Base-by-base conservation (phyloP, 2,329 filamentous ascomycete genomes). In the Colletotrichum somersetense region DNA sequence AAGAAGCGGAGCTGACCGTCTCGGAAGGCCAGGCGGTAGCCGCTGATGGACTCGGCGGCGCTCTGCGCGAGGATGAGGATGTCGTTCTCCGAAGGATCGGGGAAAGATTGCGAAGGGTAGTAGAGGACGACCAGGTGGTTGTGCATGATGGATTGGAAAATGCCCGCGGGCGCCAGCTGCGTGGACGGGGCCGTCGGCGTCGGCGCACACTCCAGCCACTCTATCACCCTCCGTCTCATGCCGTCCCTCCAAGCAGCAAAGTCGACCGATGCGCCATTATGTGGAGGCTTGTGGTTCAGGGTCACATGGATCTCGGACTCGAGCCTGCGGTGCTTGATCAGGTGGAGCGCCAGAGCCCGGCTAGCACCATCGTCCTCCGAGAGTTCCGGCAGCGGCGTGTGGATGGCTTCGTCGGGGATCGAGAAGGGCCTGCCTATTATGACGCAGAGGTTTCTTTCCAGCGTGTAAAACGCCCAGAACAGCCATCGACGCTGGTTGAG, bases 231-330 rank as follows among this genome's bases (percentile, higher is more conserved):
- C 10, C 71, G 62, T 1, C 71, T 73, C 40, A 79, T 75, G 14
- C 61, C 30, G 2, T 66, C 62, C 12, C 76, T 73, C 77, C 77
- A 79, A 1, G 74, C 46, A 4, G 26, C 18, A 3, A 38, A 4
- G 46, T 74, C 73, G 33, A 71, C 10, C 3, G 38, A 8, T 0
- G 70, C 71, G 0, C 75, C 75, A 48, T 77, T 75, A 0, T 42
- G 1, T 0, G 73, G 67, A 0, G 46, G 40, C 8, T 62, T 74
- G 4, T 78, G 73, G 44, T 74, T 72, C 0, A 79, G 66, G 0
- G 73, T 79, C 0, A 46, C 63, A 1, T 75, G 75, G 3, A 77
- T 77, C 30, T 78, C 77, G 20, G 77, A 78, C n/a, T 78, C 77
- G 0, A 77, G 61, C 14, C 66, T 72, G 0, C 77, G 77, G 2